Evolutionary conservation across 129 eudicot genomes (phyloP).

Genomic region (Flaveria ramosissima): DNA sequence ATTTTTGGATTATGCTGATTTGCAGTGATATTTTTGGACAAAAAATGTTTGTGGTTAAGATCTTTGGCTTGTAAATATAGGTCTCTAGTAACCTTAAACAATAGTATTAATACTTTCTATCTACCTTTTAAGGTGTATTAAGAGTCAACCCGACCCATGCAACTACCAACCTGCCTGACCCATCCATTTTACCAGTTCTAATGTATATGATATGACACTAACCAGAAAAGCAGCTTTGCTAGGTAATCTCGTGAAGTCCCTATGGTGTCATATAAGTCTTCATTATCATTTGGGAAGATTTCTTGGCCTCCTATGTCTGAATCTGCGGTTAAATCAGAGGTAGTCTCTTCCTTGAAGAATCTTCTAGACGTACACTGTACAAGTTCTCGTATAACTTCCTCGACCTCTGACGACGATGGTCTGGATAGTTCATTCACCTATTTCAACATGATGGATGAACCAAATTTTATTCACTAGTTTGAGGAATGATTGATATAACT

Average conservation of each 20-base stretch:
- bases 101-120: not conserved
- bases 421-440: constrained; percentile 83
- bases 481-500: not conserved
- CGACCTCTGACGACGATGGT: constrained; percentile 86
- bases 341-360: constrained; percentile 57
- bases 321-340: constrained; percentile 33
- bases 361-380: constrained; percentile 55
- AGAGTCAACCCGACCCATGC: not conserved
- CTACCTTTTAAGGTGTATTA: not conserved
- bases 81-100: not conserved
- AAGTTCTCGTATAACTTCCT: constrained; percentile 79
- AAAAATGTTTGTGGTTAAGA: not conserved
- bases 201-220: constrained; percentile 34
- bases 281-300: constrained; percentile 40
- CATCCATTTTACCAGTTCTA: constrained; percentile 1
- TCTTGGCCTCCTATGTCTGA: constrained; percentile 38
- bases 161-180: not conserved
- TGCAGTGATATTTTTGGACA: too few species aligned
- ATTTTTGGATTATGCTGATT: not conserved
- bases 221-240: constrained; percentile 97
- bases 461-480: not conserved
- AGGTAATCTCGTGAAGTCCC: constrained; percentile 85
- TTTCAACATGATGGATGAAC: constrained; percentile 21
- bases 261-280: constrained; percentile 51
- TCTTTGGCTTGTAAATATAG: too few species aligned